Percentiles rank a stretch among this genome's conserved stretches.
Evolutionary conservation across 345 rosid genomes (phyloP).

Genomic region (Gossypium ekmanianum): DNA sequence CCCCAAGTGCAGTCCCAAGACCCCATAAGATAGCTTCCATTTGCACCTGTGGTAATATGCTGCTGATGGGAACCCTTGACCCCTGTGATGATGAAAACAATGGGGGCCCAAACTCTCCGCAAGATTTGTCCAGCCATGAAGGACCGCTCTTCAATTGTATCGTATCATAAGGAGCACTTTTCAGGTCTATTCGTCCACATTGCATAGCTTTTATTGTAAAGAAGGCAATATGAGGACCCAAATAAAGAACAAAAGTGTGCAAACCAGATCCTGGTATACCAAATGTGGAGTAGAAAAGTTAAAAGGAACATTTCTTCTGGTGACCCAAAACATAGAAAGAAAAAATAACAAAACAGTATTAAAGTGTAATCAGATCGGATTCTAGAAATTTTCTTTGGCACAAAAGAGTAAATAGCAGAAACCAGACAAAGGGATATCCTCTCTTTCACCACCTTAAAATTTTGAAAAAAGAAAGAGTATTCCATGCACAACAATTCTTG

Average conservation of each 20-base stretch:
- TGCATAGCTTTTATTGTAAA: slow-evolving; percentile 92
- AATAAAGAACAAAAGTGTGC: slow-evolving; percentile 94
- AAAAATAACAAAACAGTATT: background rate
- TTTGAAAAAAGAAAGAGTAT: background rate
- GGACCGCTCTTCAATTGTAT: slow-evolving; percentile 77
- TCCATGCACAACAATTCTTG: background rate
- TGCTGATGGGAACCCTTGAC: slow-evolving; percentile 74
- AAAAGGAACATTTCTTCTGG: background rate
- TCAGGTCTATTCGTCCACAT: slow-evolving; percentile 88
- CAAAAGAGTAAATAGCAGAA: background rate
- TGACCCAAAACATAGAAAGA: background rate
- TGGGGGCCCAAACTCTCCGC: slow-evolving; percentile 80
- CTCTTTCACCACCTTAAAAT: background rate
- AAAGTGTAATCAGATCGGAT: background rate
- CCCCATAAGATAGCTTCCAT: slow-evolving; percentile 94
- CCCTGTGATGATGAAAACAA: slow-evolving; percentile 51
- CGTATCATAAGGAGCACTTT: slow-evolving; percentile 93
- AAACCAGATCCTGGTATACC: slow-evolving; percentile 80
- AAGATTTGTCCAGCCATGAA: slow-evolving; percentile 90
- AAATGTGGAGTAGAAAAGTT: background rate
- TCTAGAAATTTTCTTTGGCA: background rate
- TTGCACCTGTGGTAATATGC: slow-evolving; percentile 80
- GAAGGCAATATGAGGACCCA: slow-evolving; percentile 94
- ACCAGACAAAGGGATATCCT: background rate
- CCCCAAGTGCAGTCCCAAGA: slow-evolving; percentile 96